Base-by-base conservation (phyloP, 2,329 filamentous ascomycete genomes). In the Fusarium denticulatum region DNA sequence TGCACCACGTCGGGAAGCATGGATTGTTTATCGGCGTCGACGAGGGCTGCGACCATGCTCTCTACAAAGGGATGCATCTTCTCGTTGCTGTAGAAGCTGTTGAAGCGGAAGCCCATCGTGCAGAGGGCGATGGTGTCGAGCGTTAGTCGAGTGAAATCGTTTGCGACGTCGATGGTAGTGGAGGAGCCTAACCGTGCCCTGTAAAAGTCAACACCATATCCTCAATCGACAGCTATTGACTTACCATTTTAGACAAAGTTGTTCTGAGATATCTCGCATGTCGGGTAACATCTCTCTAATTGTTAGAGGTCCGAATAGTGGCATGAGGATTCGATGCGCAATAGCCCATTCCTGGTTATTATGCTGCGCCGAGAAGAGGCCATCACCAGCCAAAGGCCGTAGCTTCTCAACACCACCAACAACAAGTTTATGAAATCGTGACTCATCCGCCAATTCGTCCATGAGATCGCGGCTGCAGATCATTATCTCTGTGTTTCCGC, bases 241-340 rank as follows among this genome's bases (percentile, higher is more conserved):
- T n/a, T 30, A 67, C 50, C 92, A 86, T 79, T 93, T 93, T 80
- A 93, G 84, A 14, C 88, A 86, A 36, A 94, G 81, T 74, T 94
- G 91, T 0, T 86, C 85, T 8, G 90, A 87, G 62, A 93, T 89
- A 69, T 93, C 92, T 71, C 90, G 85, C 90, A 92, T 92, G 72
- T 91, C 89, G 57, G 88, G 85, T 66, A 92, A 93, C 91, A 94
- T 94, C 59, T 82, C 83, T 46, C 88, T 85, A 72, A 94, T 93
- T 3, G 88, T 85, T 14, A 93, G 80, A 0, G 92, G 92, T 0
- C 92, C 92, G 77, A 94, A 93, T 4, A 91, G 90, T 0, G 92
- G 91, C 78, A 92, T 87, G 55, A 94, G 82, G 15, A 91, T 82
- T 14, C 90, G 84, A 77, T 93, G 89, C 18, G 93, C 92, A 67